Base-by-base conservation (phyloP, 2,329 filamentous ascomycete genomes). In the Penicillium sp. region DNA sequence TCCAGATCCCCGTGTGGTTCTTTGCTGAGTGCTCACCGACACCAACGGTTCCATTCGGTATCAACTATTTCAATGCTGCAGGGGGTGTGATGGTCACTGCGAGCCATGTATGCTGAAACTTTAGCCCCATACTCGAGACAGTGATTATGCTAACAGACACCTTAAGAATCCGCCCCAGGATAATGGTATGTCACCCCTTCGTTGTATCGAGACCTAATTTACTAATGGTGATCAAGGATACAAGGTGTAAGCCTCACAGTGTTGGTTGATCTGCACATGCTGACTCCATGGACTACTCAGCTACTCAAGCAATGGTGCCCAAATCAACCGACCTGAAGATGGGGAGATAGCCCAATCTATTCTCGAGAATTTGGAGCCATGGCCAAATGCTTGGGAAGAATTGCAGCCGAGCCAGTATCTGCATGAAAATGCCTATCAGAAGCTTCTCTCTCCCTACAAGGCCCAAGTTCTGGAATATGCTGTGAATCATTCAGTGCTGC, bases 1-100 rank as follows among this genome's bases (percentile, higher is more conserved):
- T 78, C 53, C 73, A 73, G 3, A 74, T 84, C 48, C 73, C 72
- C 29, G 79, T 84, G 2, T 76, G 73, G 63, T 80, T 76, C 69
- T 80, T 78, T 45, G 72, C 75, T n/a, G 64, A 68, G 10, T 60
- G 72, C 2, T 73, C 75, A 2, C 76, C 80, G 39, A 84, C 80
- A 2, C 80, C 80, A 2, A 65, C 81, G 35, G 79, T 84, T 6
- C 77, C 80, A 1, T 84, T 81, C 57, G 74, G 75, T 3, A 75
- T 84, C 20, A 69, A 66, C 5, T 61, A 74, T 39, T 67, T 78
- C 39, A 61, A 67, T 25, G 77, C 79, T 20, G 73, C 69, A 3
- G 80, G 77, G 29, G 80, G 80, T 14, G 68, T 84, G 19, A 83
- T 84, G 79, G 73, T 84, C 25, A 84, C 80, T 10, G 80, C 80